These are phyloP conservation scores for Viridothelium virens DNA, from an alignment of 495 filamentous ascomycete species.

Conservation along the genomic window DNA sequence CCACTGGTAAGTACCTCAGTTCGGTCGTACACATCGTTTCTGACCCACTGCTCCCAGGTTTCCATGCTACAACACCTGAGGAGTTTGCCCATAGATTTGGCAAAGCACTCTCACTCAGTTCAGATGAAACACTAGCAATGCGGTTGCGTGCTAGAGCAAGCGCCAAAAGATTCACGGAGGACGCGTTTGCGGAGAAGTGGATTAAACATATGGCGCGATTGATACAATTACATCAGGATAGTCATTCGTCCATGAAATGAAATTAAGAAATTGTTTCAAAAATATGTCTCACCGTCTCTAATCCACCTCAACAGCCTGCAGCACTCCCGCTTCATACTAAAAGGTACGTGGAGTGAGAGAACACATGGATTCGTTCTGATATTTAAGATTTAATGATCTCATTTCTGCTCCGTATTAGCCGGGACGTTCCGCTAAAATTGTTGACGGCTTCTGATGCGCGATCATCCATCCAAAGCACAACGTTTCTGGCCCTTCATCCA, in stretches of 20 bases:
- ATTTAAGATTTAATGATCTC: too few species aligned
- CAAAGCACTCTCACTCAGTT: conserved; percentile 59
- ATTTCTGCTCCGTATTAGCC: too few species aligned
- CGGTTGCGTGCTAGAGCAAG: conserved; percentile 64
- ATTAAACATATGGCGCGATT: conserved; percentile 60
- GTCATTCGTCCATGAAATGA: neutral
- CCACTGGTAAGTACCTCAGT: conserved; percentile 49
- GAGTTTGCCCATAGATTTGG: conserved; percentile 76
- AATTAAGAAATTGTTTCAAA: neutral
- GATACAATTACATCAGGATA: conserved; percentile 42
- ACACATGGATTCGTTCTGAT: too few species aligned
- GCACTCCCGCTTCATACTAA: too few species aligned
- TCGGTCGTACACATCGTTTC: neutral
- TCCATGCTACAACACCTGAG: conserved; percentile 65
- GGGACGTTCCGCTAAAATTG: too few species aligned
- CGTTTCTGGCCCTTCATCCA: too few species aligned
- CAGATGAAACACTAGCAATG: conserved; percentile 62
- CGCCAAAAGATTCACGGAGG: conserved; percentile 77
- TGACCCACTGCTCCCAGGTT: conserved; percentile 46
- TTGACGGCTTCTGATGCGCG: too few species aligned
- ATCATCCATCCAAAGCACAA: too few species aligned
- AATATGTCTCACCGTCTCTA: too few species aligned
- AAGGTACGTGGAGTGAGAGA: too few species aligned
- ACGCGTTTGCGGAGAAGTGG: conserved; percentile 74
- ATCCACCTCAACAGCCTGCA: too few species aligned